These are phyloP conservation scores for Trichophaea hybrida DNA, from an alignment of 2,329 filamentous ascomycete species.

Conservation along the genomic window DNA sequence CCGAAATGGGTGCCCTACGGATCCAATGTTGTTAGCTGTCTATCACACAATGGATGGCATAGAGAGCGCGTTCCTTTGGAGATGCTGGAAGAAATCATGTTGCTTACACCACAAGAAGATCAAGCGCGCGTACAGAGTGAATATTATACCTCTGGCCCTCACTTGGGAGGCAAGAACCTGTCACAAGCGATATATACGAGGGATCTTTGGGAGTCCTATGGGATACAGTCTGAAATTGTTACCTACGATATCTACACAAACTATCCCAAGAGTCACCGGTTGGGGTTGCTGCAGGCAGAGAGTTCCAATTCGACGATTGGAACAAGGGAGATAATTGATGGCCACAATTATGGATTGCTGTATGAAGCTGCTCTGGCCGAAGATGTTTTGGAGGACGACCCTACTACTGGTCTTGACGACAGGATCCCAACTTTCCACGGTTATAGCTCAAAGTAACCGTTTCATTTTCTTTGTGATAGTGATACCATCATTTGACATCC, in stretches of 20 bases:
- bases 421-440: constrained; percentile 85
- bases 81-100: constrained; percentile 1
- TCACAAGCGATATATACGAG: constrained; percentile 65
- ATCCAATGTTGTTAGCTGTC: neutral
- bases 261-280: constrained; percentile 55
- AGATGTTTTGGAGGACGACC: constrained; percentile 69
- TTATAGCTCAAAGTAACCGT: constrained; percentile 50
- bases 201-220: constrained; percentile 58
- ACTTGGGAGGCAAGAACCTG: constrained; percentile 63
- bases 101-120: constrained; percentile 1
- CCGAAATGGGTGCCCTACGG: neutral
- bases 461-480: no score
- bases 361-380: constrained; percentile 73
- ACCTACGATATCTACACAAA: constrained; percentile 67
- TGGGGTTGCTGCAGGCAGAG: constrained; percentile 47
- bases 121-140: constrained; percentile 46
- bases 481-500: neutral
- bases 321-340: constrained; percentile 27
- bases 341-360: constrained; percentile 41
- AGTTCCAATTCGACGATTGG: constrained; percentile 23
- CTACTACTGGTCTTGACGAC: constrained; percentile 55
- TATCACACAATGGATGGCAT: neutral
- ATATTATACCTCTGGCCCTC: constrained; percentile 64
- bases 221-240: constrained; percentile 46
- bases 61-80: neutral